Evolutionary conservation across 495 filamentous ascomycete genomes (phyloP).

Genomic region (Xylaria castorea): DNA sequence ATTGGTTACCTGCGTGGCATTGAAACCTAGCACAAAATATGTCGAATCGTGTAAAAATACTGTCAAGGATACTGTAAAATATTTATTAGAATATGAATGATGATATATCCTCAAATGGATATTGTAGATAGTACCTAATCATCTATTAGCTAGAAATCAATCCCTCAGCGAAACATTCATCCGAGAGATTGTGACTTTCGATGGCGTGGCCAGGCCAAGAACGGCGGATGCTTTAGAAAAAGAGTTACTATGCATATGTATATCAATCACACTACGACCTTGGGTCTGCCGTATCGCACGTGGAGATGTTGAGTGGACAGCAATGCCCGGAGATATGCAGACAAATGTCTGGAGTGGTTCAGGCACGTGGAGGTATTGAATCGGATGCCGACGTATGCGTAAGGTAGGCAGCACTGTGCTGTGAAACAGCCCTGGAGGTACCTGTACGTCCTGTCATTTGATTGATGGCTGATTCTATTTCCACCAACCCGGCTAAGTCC

Average conservation of each 20-base stretch:
- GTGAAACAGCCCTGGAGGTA: background rate
- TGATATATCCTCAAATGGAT: background rate
- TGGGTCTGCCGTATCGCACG: conserved; percentile 4
- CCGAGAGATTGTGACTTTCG: background rate
- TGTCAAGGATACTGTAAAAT: background rate
- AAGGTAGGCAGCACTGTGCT: background rate
- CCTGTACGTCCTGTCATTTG: background rate
- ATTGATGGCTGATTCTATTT: conserved; percentile 18
- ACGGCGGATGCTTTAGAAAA: background rate
- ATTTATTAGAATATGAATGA: conserved; percentile 7
- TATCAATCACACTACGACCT: background rate
- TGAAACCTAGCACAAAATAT: background rate
- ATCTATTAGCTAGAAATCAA: background rate
- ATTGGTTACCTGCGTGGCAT: background rate
- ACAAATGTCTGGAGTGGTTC: background rate
- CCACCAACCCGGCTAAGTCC: background rate
- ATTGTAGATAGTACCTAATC: background rate
- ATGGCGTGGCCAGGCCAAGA: background rate
- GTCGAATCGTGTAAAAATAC: background rate
- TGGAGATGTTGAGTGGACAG: conserved; percentile 23
- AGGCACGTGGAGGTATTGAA: background rate
- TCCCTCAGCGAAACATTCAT: background rate
- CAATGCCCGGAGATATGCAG: background rate
- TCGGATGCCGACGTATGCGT: background rate
- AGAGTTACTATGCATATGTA: too few relatives aligned